Evolutionary conservation across 108 stramenopile species (phyloP).

Genomic region (Cyclotella baltica): DNA sequence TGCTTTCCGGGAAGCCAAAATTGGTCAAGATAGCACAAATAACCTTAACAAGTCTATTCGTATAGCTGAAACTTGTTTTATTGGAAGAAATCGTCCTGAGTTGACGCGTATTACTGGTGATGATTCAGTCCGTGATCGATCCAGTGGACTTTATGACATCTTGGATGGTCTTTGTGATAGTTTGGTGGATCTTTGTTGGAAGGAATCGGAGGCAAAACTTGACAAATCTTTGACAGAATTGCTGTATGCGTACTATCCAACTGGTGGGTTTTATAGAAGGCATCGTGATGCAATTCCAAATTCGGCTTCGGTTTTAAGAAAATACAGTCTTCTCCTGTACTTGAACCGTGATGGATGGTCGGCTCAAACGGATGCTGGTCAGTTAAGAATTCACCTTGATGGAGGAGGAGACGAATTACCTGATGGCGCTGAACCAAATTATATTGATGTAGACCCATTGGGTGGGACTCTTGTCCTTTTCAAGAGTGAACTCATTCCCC

Average conservation of each 20-base stretch:
- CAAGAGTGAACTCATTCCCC: conserved; percentile 68
- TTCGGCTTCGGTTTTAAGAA: conserved; percentile 67
- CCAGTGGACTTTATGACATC: conserved; percentile 55
- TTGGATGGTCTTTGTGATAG: conserved; percentile 59
- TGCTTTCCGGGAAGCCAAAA: conserved; percentile 71
- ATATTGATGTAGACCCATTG: conserved; percentile 65
- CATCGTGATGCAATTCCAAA: conserved; percentile 80
- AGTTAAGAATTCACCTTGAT: conserved; percentile 73
- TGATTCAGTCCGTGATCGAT: conserved; percentile 39
- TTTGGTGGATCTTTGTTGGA: conserved; percentile 41
- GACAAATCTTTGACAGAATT: conserved; percentile 62
- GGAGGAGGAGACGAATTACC: conserved; percentile 66
- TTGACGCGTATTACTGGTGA: conserved; percentile 23
- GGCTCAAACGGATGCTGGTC: conserved; percentile 59
- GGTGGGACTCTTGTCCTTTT: conserved; percentile 84
- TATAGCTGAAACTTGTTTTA: conserved; percentile 77
- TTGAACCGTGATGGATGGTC: conserved; percentile 64
- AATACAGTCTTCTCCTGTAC: conserved; percentile 74
- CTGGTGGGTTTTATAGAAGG: conserved; percentile 78
- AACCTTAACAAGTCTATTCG: conserved; percentile 68
- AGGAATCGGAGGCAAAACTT: conserved; percentile 13
- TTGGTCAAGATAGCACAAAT: conserved; percentile 76
- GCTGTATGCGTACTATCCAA: conserved; percentile 82
- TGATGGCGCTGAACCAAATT: conserved; percentile 53
- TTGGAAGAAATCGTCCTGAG: conserved; percentile 54